A percentile compares a stretch with the other conserved stretches of the same genome.
phyloP scores from a whole-genome alignment of 768 basidiomycete species.

The Termitomyces sp. region DNA sequence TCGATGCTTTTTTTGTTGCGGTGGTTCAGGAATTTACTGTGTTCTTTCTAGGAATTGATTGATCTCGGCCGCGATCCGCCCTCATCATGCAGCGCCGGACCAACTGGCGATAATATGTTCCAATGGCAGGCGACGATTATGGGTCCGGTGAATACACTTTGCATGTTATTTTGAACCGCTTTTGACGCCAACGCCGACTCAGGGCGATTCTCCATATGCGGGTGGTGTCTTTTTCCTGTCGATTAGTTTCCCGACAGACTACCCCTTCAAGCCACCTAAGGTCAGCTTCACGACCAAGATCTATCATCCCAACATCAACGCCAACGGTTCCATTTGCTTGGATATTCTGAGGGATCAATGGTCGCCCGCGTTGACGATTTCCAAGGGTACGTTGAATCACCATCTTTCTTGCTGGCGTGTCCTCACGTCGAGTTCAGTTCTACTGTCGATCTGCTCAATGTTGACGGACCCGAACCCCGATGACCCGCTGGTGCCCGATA shows the following conservation, averaged over 20 bases:
- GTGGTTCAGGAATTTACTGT: slow-evolving; percentile 17
- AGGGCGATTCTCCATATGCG: slow-evolving; percentile 97
- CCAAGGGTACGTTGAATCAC: slow-evolving; percentile 67
- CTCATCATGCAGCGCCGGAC: slow-evolving; percentile 98
- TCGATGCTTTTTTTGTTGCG: slow-evolving; percentile 2
- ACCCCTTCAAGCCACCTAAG: slow-evolving; percentile 99
- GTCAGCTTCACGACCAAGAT: slow-evolving; percentile 99
- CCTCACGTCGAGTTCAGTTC: slow-evolving; percentile 42
- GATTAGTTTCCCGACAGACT: slow-evolving; percentile 93
- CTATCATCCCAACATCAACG: slow-evolving; percentile 99
- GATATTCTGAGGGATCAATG: slow-evolving; percentile 99
- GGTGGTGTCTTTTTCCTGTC: slow-evolving; percentile 99
- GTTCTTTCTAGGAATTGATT: slow-evolving; percentile 76
- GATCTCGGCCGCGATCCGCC: slow-evolving; percentile 99
- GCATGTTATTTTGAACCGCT: slow-evolving; percentile 18
- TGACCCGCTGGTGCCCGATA: slow-evolving; percentile 97
- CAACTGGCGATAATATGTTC: slow-evolving; percentile 97
- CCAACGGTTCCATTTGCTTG: slow-evolving; percentile 97
- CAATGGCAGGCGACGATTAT: slow-evolving; percentile 99
- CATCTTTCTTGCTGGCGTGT: neutral
- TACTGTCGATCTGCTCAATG: slow-evolving; percentile 99
- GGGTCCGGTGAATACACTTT: slow-evolving; percentile 78
- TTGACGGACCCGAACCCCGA: slow-evolving; percentile 99
- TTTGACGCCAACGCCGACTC: slow-evolving; percentile 15
- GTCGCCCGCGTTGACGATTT: slow-evolving; percentile 98